Base-by-base conservation (phyloP, 2,329 filamentous ascomycete genomes). In the Aspergillus oerlinghausenensis region DNA sequence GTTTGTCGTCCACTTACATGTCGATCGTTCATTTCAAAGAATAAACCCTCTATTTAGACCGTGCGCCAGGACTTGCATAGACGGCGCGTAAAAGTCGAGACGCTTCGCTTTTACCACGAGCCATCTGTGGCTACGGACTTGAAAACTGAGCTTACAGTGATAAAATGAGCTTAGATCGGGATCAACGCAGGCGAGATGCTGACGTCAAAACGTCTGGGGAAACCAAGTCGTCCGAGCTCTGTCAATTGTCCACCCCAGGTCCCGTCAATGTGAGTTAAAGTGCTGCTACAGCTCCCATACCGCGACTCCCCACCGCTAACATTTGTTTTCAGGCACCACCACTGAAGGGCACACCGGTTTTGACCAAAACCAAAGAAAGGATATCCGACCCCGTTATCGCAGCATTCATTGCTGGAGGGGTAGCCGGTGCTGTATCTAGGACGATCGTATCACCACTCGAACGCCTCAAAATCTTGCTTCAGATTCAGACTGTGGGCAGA, bases 381-480 rank as follows among this genome's bases (percentile, higher is more conserved):
- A 51, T 97, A 60, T 88, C 92, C 9, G 89, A 96, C 62, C 92
- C 93, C 3, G 87, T 97, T 42, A 78, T 92, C 35, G 93, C 94
- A 45, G 92, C 94, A 35, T 99, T 99, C 70, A 88, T 95, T 68
- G 94, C 91, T 29, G 94, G 94, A 60, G 94, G 94, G 64, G 86
- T 97, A 23, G 94, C 94, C 17, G 94, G 94, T 57, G 94, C 94
- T 47, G 93, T 99, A n/a, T 97, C 94, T 32, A 86, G 94, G 70
- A 99, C 94, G 25, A 93, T 97, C 50, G 94, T 99, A 4, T 97
- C 93, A 17, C 94, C 94, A 3, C 85, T 99, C 40, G 94, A 99
- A 76, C 86, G 94, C 62, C 82, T 99, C 57, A 97, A 99, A 79
- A 99, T 99, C 66, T 81, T 99, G n/a, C 92, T 97, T 73, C 94